Base-by-base conservation (phyloP, 306 rosid genomes). In the Notholithocarpus densiflorus region DNA sequence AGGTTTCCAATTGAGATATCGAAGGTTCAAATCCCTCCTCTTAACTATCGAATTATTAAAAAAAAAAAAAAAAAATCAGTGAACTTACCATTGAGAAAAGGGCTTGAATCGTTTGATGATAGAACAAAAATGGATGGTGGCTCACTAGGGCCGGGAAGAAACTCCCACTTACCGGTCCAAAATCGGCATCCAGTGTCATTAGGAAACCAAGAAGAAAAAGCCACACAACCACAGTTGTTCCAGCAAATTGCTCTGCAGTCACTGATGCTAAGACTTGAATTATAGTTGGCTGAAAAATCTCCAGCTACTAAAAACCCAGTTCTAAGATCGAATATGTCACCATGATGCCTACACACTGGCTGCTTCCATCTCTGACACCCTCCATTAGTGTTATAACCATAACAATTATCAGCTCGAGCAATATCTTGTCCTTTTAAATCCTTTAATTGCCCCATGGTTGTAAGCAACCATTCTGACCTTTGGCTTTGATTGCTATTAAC, bases 211-310 rank as follows among this genome's bases (percentile, higher is more conserved):
- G 11, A 3, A 18, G 0, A 2, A 19, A 56, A 82, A 21, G 80
- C 88, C 17, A 34, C 54, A 9, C 84, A 84, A 24, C 11, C 18
- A 29, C 82, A 80, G 10, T 73, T 51, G 12, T 40, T 34, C 85
- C 83, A 75, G 21, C 88, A 85, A n/a, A 9, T 32, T 3, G 6
- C 32, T 32, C 18, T n/a, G 57, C 85, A 82, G 59, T 82, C 82
- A 64, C 37, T 74, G n/a, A n/a, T 51, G 48, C 6, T 26, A 18
- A 40, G 48, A 27, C 45, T 37, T 8, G 45, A 37, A 37, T 37
- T 7, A 37, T 37, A 37, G 45, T 37, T 37, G 45, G 3, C 23
- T 6, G 43, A 3, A 29, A 18, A 37, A 1, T 37, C 45, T 37
- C 45, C 45, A 7, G 45, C 45, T 7, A 37, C 75, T 17, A 55